Conservation (phyloP, 1,139 yeast genomes). For the Trichomonascaceae sp. region DNA sequence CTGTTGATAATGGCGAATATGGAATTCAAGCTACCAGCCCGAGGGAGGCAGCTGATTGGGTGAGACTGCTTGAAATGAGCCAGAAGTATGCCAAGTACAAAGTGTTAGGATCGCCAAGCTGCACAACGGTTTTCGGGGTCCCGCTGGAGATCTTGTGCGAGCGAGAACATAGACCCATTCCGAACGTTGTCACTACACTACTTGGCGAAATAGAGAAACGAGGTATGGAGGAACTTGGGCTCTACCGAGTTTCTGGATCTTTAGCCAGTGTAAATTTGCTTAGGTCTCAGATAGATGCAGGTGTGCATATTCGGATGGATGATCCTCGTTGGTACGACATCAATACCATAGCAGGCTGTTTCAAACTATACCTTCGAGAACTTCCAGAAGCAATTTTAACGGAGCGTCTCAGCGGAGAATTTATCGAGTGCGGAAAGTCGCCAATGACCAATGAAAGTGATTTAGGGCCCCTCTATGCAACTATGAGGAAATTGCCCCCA, state of each 20-base stretch:
- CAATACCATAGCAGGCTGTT: slow-evolving; percentile 85
- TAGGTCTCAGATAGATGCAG: slow-evolving; percentile 66
- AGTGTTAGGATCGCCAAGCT: slow-evolving; percentile 23
- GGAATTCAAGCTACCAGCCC: slow-evolving; percentile 64
- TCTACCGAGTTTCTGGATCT: slow-evolving; percentile 89
- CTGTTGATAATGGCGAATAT: slow-evolving; percentile 46
- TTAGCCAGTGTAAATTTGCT: slow-evolving; percentile 67
- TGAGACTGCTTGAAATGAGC: slow-evolving; percentile 40
- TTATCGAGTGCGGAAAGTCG: slow-evolving; percentile 32
- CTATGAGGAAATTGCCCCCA: slow-evolving; percentile 50
- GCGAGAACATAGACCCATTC: slow-evolving; percentile 59
- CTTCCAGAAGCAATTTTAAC: slow-evolving; percentile 83
- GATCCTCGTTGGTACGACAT: slow-evolving; percentile 72
- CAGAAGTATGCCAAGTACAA: slow-evolving; percentile 35
- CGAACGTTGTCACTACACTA: slow-evolving; percentile 58
- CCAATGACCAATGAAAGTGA: slow-evolving; percentile 12
- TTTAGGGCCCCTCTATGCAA: slow-evolving; percentile 5
- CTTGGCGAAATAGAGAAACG: slow-evolving; percentile 71
- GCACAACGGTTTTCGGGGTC: slow-evolving; percentile 71
- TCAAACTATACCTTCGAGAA: slow-evolving; percentile 79
- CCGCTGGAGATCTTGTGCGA: slow-evolving; percentile 72
- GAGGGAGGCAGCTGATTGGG: slow-evolving; percentile 73
- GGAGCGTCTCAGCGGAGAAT: slow-evolving; percentile 47
- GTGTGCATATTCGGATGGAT: slow-evolving; percentile 59
- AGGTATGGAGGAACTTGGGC: slow-evolving; percentile 86